phyloP scores from a whole-genome alignment of 164 flowering plant genomes.

The Vitis rotundifolia region DNA sequence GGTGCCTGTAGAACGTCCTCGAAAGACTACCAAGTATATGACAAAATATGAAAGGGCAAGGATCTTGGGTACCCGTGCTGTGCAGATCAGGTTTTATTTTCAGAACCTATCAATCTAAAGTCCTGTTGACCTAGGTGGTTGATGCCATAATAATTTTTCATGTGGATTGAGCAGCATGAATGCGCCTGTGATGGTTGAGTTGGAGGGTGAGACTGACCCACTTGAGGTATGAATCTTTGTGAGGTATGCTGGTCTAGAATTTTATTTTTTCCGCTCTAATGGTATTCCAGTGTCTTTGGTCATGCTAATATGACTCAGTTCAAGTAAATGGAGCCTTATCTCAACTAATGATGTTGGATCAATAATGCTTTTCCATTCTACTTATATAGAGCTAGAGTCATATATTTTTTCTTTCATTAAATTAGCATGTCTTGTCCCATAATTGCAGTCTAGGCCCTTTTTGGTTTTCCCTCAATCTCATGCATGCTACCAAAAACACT shows the following conservation, averaged over 20 bases:
- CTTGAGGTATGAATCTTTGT: conserved; percentile 33
- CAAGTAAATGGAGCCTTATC: too few relatives aligned
- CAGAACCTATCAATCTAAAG: neutral
- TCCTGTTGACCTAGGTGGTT: neutral
- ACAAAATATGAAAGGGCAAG: conserved; percentile 49
- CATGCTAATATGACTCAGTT: too few relatives aligned
- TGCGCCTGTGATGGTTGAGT: conserved; percentile 59
- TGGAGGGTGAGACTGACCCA: conserved; percentile 56
- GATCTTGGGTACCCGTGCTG: conserved; percentile 46
- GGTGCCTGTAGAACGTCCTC: conserved; percentile 19
- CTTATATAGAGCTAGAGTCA: too few relatives aligned
- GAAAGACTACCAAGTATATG: conserved; percentile 44
- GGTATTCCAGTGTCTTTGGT: too few relatives aligned
- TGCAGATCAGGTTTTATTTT: conserved; percentile 37
- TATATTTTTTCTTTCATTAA: too few relatives aligned
- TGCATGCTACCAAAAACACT: too few relatives aligned
- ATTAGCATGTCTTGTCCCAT: too few relatives aligned
- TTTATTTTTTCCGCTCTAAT: too few relatives aligned
- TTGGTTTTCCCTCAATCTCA: too few relatives aligned
- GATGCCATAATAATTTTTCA: neutral
- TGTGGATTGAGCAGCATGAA: conserved; percentile 41
- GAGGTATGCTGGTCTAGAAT: neutral
- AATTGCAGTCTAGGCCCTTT: too few relatives aligned
- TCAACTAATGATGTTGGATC: too few relatives aligned
- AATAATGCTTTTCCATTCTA: too few relatives aligned